phyloP scores from a whole-genome alignment of 2,329 filamentous ascomycete species.

The Periconia sp. region DNA sequence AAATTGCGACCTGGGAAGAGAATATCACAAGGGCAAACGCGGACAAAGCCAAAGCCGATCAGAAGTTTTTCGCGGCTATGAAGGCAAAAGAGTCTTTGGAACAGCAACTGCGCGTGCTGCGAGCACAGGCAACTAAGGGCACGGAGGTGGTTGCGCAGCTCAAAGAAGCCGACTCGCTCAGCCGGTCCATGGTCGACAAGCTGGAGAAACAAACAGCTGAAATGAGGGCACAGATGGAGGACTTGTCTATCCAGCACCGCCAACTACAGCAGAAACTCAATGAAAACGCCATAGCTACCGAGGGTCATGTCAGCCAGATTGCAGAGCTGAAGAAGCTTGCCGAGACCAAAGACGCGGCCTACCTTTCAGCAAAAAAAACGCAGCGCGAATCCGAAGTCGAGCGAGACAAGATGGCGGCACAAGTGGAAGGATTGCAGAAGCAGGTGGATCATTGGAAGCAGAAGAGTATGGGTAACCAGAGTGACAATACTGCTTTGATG shows the following conservation, averaged over 20 bases:
- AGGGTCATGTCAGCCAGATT: conserved; percentile 77
- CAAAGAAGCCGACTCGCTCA: conserved; percentile 85
- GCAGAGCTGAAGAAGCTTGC: conserved; percentile 76
- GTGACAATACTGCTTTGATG: conserved; percentile 82
- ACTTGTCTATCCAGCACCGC: conserved; percentile 74
- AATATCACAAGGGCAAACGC: conserved; percentile 74
- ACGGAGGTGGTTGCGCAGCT: conserved; percentile 92
- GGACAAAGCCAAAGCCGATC: conserved; percentile 95
- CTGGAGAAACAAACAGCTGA: conserved; percentile 91
- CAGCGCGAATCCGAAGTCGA: conserved; percentile 71
- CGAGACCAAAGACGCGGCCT: conserved; percentile 74
- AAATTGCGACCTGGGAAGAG: conserved; percentile 78
- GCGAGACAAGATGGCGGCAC: conserved; percentile 77
- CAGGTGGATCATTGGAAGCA: conserved; percentile 85
- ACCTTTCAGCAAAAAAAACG: conserved; percentile 67
- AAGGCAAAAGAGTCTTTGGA: conserved; percentile 89
- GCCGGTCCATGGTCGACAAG: conserved; percentile 76
- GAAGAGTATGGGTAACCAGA: conserved; percentile 80
- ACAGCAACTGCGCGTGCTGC: conserved; percentile 77
- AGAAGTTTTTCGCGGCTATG: conserved; percentile 96
- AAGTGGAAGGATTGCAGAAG: conserved; percentile 79
- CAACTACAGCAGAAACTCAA: conserved; percentile 73
- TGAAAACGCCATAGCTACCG: conserved; percentile 73
- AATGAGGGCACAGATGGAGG: conserved; percentile 77
- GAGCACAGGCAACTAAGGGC: conserved; percentile 84